phyloP scores from a whole-genome alignment of 2,329 filamentous ascomycete genomes.

The Monilinia fructicola region DNA sequence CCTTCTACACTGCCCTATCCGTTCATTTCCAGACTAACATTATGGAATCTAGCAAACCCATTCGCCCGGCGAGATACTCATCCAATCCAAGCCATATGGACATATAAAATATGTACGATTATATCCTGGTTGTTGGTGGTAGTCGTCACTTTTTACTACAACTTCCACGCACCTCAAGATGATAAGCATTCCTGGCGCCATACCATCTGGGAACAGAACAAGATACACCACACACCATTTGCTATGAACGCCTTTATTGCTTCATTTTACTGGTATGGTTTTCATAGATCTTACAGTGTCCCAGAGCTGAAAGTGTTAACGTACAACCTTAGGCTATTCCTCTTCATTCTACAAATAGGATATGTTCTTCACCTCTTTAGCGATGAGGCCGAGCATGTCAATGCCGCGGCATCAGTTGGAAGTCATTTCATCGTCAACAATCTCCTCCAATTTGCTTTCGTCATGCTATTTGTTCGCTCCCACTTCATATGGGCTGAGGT shows the following conservation, averaged over 20 bases:
- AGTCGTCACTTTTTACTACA: slow-evolving; percentile 72
- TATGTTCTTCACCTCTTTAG: slow-evolving; percentile 79
- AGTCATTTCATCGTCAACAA: slow-evolving; percentile 86
- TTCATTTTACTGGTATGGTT: slow-evolving; percentile 71
- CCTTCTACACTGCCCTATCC: not conserved
- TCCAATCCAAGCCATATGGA: slow-evolving; percentile 57
- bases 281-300: not conserved
- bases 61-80: slow-evolving; percentile 71
- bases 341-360: slow-evolving; percentile 72
- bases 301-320: not conserved
- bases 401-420: slow-evolving; percentile 73
- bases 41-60: slow-evolving; percentile 61
- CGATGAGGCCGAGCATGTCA: slow-evolving; percentile 59
- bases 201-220: slow-evolving; percentile 75
- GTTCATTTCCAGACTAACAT: not conserved
- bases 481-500: slow-evolving; percentile 76
- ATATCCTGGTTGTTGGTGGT: slow-evolving; percentile 74
- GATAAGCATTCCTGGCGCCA: slow-evolving; percentile 54
- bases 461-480: slow-evolving; percentile 77
- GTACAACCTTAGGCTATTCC: slow-evolving; percentile 56
- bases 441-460: slow-evolving; percentile 75
- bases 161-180: slow-evolving; percentile 60
- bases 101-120: slow-evolving; percentile 74
- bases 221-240: slow-evolving; percentile 67
- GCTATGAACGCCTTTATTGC: slow-evolving; percentile 65